These are phyloP conservation scores for Multifurca ochricompacta DNA, from an alignment of 768 basidiomycete genomes.

Conservation along the genomic window DNA sequence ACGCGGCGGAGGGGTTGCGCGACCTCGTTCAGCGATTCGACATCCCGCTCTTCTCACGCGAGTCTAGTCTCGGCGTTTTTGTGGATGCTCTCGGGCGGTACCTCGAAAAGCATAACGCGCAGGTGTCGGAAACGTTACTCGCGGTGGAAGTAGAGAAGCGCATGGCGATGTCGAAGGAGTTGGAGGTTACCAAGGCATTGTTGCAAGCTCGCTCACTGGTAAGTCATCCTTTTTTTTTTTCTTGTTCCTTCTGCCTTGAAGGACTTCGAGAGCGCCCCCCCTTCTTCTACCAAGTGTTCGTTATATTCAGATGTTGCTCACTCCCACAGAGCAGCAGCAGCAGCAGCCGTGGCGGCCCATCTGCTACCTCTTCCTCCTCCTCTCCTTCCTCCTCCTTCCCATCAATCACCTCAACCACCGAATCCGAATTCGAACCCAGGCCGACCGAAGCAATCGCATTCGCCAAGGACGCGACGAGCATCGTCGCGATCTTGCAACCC, in stretches of 20 bases:
- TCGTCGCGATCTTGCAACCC: slow-evolving; percentile 57
- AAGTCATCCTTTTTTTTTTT: slow-evolving; percentile 27
- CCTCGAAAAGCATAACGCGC: slow-evolving; percentile 30
- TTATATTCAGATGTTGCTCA: too few species aligned
- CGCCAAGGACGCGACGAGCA: slow-evolving; percentile 41
- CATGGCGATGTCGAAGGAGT: slow-evolving; percentile 17
- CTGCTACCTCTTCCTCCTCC: too few species aligned
- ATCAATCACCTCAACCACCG: too few species aligned
- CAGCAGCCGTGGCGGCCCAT: too few species aligned
- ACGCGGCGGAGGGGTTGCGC: slow-evolving; percentile 40
- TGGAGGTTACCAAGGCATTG: slow-evolving; percentile 21
- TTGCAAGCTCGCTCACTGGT: slow-evolving; percentile 20
- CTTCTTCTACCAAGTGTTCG: too few species aligned
- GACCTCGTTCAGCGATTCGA: slow-evolving; percentile 48
- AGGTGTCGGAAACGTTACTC: slow-evolving; percentile 32
- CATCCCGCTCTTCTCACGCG: slow-evolving; percentile 40
- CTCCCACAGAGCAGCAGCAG: slow-evolving; percentile 15
- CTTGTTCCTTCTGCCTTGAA: too few species aligned
- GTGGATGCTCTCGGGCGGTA: slow-evolving; percentile 26
- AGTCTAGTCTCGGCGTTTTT: slow-evolving; percentile 23
- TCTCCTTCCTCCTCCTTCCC: neutral
- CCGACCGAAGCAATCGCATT: slow-evolving; percentile 24
- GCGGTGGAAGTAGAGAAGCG: slow-evolving; percentile 27
- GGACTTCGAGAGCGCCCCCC: too few species aligned
- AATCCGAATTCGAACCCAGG: slow-evolving; percentile 4